These are phyloP conservation scores for Phaeoacremonium minimum DNA, from an alignment of 2,329 filamentous ascomycete genomes.

Conservation along the genomic window DNA sequence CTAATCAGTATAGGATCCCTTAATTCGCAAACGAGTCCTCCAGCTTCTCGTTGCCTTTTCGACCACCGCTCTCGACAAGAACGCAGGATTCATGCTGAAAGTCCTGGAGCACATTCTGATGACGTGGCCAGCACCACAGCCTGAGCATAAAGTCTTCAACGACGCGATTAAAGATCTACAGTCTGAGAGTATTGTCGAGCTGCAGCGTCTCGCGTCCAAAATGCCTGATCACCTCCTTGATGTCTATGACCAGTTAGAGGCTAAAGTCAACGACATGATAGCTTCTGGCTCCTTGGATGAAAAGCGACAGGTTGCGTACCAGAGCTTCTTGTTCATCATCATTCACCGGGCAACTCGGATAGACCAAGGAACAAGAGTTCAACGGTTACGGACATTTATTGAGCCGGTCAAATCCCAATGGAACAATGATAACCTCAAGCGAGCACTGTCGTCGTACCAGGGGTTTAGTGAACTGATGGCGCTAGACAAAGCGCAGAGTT, in stretches of 20 bases:
- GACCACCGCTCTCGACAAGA: constrained; percentile 72
- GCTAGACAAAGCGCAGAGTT: constrained; percentile 75
- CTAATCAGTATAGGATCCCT: constrained; percentile 57
- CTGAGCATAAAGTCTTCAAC: constrained; percentile 69
- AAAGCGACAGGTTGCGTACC: constrained; percentile 79
- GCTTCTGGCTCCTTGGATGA: constrained; percentile 71
- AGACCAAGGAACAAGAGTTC: constrained; percentile 64
- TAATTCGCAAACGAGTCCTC: constrained; percentile 76
- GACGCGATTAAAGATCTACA: constrained; percentile 90
- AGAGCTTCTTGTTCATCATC: constrained; percentile 90
- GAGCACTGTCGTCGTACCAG: constrained; percentile 67
- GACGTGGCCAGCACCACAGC: constrained; percentile 70
- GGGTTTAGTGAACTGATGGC: constrained; percentile 78
- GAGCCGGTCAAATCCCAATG: constrained; percentile 78
- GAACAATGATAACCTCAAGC: constrained; percentile 66
- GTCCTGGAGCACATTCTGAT: constrained; percentile 89
- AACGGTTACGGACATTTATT: constrained; percentile 72
- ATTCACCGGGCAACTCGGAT: constrained; percentile 81
- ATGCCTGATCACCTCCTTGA: constrained; percentile 87
- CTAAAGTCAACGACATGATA: constrained; percentile 76
- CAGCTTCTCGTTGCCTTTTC: constrained; percentile 83
- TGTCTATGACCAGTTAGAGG: constrained; percentile 84
- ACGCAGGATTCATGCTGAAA: constrained; percentile 77
- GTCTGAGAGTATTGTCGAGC: constrained; percentile 76
- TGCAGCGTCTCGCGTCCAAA: constrained; percentile 82